Evolutionary conservation across 441 rosid species (phyloP).

Genomic region (Raphanus hybrid): DNA sequence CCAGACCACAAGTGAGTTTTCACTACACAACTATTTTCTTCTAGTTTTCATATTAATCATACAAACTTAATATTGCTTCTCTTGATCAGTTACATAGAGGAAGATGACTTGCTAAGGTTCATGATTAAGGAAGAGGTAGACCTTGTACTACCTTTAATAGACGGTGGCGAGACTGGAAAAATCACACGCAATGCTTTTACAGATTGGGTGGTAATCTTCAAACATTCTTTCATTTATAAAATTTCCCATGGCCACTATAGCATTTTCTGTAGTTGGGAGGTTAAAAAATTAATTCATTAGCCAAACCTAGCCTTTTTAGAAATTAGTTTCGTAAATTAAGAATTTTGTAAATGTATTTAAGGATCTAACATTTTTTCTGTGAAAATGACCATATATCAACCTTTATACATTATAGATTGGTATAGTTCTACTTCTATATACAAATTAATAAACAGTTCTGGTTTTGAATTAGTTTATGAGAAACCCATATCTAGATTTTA

Average conservation of each 20-base stretch:
- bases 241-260: not conserved
- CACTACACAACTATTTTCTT: not conserved
- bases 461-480: not conserved
- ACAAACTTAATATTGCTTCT: not conserved
- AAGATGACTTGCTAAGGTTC: constrained; percentile 72
- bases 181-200: constrained; percentile 61
- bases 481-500: not conserved
- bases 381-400: not conserved
- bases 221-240: not conserved
- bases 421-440: not conserved
- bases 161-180: constrained; percentile 57
- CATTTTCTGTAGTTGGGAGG: not conserved
- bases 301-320: not conserved
- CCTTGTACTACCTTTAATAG: constrained; percentile 66
- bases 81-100: constrained; percentile 62
- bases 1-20: not conserved
- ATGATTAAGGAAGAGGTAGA: constrained; percentile 90
- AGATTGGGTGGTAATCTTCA: constrained; percentile 75
- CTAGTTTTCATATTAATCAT: not conserved
- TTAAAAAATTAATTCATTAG: not conserved
- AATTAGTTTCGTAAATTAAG: not conserved
- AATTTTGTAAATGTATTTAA: not conserved
- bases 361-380: not conserved
- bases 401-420: not conserved
- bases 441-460: not conserved